These are phyloP conservation scores for Xylaria arbuscula DNA, from an alignment of 2,329 filamentous ascomycete species.

Conservation along the genomic window DNA sequence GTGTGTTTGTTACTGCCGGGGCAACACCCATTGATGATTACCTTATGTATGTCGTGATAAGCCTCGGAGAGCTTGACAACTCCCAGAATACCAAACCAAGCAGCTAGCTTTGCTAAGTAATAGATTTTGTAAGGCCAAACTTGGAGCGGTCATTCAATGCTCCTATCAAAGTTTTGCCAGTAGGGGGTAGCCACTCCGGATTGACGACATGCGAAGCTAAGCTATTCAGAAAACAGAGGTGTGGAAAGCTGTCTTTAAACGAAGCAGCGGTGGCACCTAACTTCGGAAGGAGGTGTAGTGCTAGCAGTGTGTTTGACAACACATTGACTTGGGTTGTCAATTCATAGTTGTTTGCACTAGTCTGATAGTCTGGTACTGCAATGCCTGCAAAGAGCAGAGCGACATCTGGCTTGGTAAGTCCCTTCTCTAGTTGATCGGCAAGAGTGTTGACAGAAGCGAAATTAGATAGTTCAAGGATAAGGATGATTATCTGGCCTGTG, in stretches of 20 bases:
- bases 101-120: constrained; percentile 19
- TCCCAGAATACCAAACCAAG: constrained; percentile 16
- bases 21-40: constrained; percentile 16
- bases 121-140: constrained; percentile 15
- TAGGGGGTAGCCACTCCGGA: constrained; percentile 1
- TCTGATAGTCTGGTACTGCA: not conserved
- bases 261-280: constrained; percentile 12
- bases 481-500: not conserved
- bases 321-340: constrained; percentile 22
- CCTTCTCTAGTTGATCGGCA: constrained; percentile 7
- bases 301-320: constrained; percentile 17
- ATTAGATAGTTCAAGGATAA: not conserved
- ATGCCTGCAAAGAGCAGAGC: constrained; percentile 18
- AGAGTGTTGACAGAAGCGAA: constrained; percentile 7
- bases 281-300: constrained; percentile 18
- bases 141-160: constrained; percentile 16
- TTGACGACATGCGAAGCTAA: not conserved
- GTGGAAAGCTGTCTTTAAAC: not conserved
- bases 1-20: no score
- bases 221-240: constrained; percentile 6
- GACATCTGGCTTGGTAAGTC: not conserved
- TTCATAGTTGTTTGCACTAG: constrained; percentile 10
- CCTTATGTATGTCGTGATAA: constrained; percentile 2
- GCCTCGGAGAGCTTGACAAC: constrained; percentile 2
- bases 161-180: constrained; percentile 4